Base-by-base conservation (phyloP, 139 green algal species). In the Chlamydomonas eustigma region DNA sequence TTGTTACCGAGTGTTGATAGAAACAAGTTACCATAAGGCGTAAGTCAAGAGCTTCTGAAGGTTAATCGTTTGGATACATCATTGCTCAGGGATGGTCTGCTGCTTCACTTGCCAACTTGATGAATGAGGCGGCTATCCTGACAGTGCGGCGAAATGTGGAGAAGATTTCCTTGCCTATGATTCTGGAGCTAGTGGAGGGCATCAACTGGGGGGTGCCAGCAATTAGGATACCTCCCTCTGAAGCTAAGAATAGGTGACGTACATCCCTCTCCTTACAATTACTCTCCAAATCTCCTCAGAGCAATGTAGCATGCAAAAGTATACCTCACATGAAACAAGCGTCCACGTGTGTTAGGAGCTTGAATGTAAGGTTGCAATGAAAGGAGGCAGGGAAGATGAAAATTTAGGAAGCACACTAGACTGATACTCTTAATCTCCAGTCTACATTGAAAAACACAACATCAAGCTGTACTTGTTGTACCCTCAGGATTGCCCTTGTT, bases 81-180 rank as follows among this genome's bases (percentile, higher is more conserved):
- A n/a, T 18, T 18, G 12, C 44, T 12, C 76, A 82, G 75, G 79
- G 63, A 52, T 90, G 82, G 82, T 87, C 81, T 34, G 88, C 86
- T 4, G 88, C 88, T 0, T 79, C 85, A 1, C 80, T 92, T 51
- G 88, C 88, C 80, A 92, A 92, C 76, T 76, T 92, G 33, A 83
- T 92, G 81, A 92, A 92, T 73, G 87, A 92, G 78, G 81, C 83
- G 2, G 85, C 87, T 75, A 91, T 91, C 72, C 75, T 91, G 3
- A 87, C 87, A 67, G 80, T 89, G 64, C 85, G 85, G 4, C 81
- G 82, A 64, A 81, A 44, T 35, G 69, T 84, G 50, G 35, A 58
- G 66, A 80, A 82, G 58, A 84, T 90, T 76, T 87, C n/a, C 1
- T 76, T 87, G 66, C 80, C 80, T 6, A 78, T 90, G 80, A 50